A percentile compares a stretch with the other conserved stretches of the same genome.
Evolutionary conservation across 1,284 basidiomycete species (phyloP).

Genomic region (Fistulina hepatica): DNA sequence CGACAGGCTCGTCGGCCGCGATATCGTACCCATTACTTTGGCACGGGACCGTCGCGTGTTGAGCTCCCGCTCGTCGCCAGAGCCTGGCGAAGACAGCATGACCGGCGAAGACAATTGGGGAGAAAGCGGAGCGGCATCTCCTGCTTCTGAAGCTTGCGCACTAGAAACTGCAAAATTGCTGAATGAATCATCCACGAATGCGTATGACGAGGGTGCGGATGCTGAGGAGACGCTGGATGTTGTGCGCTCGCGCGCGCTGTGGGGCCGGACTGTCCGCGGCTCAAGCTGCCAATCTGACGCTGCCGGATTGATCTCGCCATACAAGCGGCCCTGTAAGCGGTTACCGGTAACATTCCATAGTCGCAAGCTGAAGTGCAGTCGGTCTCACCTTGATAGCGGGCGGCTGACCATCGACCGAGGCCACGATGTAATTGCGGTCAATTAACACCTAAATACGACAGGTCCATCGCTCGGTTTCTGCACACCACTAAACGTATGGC

Average conservation of each 20-base stretch:
- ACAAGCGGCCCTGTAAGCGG: slow-evolving; percentile 49
- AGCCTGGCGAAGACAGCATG: slow-evolving; percentile 28
- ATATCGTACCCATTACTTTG: no score
- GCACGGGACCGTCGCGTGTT: not conserved
- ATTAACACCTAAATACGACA: slow-evolving; percentile 44
- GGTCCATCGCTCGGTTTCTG: not conserved
- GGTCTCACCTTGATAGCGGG: slow-evolving; percentile 56
- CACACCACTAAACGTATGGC: slow-evolving; percentile 2
- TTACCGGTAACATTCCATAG: slow-evolving; percentile 4
- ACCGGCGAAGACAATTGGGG: slow-evolving; percentile 45
- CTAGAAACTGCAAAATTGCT: slow-evolving; percentile 72
- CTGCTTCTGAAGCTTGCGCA: slow-evolving; percentile 54
- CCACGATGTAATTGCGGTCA: slow-evolving; percentile 57
- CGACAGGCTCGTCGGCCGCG: slow-evolving; percentile 42
- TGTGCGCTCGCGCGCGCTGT: slow-evolving; percentile 53
- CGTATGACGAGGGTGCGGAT: slow-evolving; percentile 68
- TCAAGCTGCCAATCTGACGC: slow-evolving; percentile 70
- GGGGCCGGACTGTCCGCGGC: slow-evolving; percentile 36
- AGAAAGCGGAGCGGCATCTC: slow-evolving; percentile 47
- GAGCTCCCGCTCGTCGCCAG: slow-evolving; percentile 26
- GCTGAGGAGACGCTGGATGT: slow-evolving; percentile 61
- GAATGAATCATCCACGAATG: slow-evolving; percentile 64
- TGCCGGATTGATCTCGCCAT: slow-evolving; percentile 49
- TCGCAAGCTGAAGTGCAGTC: slow-evolving; percentile 1
- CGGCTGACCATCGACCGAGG: slow-evolving; percentile 54